These are phyloP conservation scores for Galerina sulciceps DNA, from an alignment of 768 basidiomycete genomes.

Conservation along the genomic window DNA sequence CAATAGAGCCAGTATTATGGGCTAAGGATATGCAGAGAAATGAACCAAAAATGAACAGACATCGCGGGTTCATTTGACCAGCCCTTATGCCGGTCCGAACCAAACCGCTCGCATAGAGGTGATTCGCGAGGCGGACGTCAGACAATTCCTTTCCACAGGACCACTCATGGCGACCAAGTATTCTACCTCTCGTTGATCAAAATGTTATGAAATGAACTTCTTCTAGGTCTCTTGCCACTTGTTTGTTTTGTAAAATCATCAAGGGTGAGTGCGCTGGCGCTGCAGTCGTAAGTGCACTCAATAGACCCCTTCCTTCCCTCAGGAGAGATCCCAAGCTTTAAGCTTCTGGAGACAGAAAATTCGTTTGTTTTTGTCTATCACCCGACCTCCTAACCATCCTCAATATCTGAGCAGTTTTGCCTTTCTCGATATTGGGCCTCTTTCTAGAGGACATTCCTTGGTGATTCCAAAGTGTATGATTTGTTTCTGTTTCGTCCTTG, in stretches of 20 bases:
- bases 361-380: constrained; percentile 52
- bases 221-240: constrained; percentile 59
- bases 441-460: constrained; percentile 89
- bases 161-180: constrained; percentile 43
- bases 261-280: constrained; percentile 57
- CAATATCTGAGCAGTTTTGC: constrained; percentile 57
- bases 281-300: background rate
- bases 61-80: too few species aligned
- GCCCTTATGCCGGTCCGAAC: too few species aligned
- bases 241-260: constrained; percentile 96
- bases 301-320: background rate
- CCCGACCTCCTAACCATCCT: background rate
- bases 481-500: background rate
- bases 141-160: background rate
- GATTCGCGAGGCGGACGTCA: too few species aligned
- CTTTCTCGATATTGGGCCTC: constrained; percentile 92
- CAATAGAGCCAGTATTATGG: constrained; percentile 20
- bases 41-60: too few species aligned
- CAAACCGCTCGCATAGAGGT: too few species aligned
- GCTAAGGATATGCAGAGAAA: constrained; percentile 23
- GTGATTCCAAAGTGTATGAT: constrained; percentile 89
- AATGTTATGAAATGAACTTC: background rate
- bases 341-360: constrained; percentile 76
- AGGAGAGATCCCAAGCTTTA: constrained; percentile 92
- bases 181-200: background rate